Evolutionary conservation across 495 filamentous ascomycete species (phyloP), one percentile per base, ranked within the genome.

Genomic region (Penicillium salamii): DNA sequence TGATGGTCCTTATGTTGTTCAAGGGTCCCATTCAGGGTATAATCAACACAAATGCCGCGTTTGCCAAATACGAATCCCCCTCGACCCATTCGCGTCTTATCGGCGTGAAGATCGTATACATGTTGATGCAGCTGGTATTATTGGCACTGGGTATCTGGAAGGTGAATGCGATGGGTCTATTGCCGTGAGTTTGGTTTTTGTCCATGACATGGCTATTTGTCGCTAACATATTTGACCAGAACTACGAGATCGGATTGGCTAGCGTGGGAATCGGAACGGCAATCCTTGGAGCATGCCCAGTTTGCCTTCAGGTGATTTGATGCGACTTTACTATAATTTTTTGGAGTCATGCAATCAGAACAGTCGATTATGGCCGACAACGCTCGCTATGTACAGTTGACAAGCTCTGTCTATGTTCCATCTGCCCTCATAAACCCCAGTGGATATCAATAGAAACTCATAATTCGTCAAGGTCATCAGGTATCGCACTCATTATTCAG

Each of bases 1-100:
- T 97, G 90, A 97, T 97, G 93, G 91, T 97, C 7, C 90, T 88
- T 57, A 97, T 96, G 89, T 81, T 96, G 36, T 99, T 99, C 81
- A 97, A 96, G 76, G 92, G 87, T 53, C 93, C 93, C 12, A 82
- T 97, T 46, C 82, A 88, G 70, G 93, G 90, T 37, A 73, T 99
- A 36, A 64, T 95, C 36, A 77, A 70, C 40, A 89, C 90, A 38
- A 87, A 89, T 59, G 76, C 80, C 52, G 86, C 85, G 14, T 99
- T 99, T 63, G 77, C 86, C 56, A 83, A 87, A 46, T 95, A 95
- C 69, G 91, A 97, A 67, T 90, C 88, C 24, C 85, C 91, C 23
- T 82, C 78, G n/a, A 95, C 87, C 37, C 77, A 78, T 59, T 62
- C 62, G 7, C 82, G 87, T 52, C 72, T 99, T 48, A 61, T 91